Evolutionary conservation across 2,329 filamentous ascomycete genomes (phyloP).

Genomic region (Aspergillus sp.): DNA sequence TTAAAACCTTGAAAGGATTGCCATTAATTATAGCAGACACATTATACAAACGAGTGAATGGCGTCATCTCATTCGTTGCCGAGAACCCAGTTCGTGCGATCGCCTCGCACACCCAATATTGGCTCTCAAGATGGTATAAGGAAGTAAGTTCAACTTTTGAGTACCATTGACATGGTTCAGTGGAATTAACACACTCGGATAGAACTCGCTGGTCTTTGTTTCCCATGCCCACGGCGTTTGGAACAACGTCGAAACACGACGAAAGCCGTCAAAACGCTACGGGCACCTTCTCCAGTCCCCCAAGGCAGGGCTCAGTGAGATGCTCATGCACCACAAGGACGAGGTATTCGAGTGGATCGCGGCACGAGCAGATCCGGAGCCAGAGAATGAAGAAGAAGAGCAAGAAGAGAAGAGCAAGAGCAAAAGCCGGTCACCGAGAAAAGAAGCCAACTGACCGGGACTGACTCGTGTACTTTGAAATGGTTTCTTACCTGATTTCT

Average conservation of each 20-base stretch:
- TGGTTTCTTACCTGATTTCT: too few species aligned
- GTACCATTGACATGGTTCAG: too few species aligned
- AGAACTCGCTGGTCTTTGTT: conserved; percentile 75
- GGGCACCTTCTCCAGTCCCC: conserved; percentile 48
- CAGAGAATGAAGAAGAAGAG: conserved; percentile 19
- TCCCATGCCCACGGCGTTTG: conserved; percentile 71
- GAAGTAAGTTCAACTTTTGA: conserved; percentile 37
- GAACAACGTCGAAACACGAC: conserved; percentile 56
- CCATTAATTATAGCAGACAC: conserved; percentile 33
- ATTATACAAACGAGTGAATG: conserved; percentile 63
- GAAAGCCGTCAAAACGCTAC: conserved; percentile 54
- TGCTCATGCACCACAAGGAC: conserved; percentile 51
- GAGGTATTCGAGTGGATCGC: conserved; percentile 46
- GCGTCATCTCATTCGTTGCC: conserved; percentile 76
- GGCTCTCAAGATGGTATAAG: conserved; percentile 75
- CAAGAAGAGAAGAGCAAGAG: conserved; percentile 3
- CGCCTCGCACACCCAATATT: conserved; percentile 67
- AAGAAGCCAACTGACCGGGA: background rate
- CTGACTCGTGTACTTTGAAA: too few species aligned
- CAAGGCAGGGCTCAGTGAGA: conserved; percentile 47
- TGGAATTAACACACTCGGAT: background rate
- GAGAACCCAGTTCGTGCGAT: conserved; percentile 70
- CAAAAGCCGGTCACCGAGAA: conserved; percentile 11
- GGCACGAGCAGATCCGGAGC: conserved; percentile 25
- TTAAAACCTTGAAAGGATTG: background rate